Base-by-base conservation (phyloP, 805 yeast genomes). In the Tanozyma kutaoensis region DNA sequence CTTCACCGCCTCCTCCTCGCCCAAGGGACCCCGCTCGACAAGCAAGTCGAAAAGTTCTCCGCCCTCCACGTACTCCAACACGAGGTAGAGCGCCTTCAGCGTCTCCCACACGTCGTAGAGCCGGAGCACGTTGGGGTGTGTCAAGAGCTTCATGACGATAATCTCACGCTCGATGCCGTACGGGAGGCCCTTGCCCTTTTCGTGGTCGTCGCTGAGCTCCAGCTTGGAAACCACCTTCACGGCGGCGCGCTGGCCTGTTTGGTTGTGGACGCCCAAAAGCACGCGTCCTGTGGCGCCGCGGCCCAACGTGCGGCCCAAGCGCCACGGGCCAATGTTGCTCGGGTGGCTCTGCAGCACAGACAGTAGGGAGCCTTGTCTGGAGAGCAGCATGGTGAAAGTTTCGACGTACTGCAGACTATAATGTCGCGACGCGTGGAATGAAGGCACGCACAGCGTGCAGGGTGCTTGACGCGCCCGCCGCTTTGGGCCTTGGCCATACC, bases 31-130 rank as follows among this genome's bases (percentile, higher is more conserved):
- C 35, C 69, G 66, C 38, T 66, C 70, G 5, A 79, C 84, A 29
- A 80, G 55, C 34, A 74, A 63, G 42, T 80, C 91, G 39, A 80
- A 80, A 29, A 80, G 54, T 50, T 80, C 93, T 32, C 93, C 93
- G n/a, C 91, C 88, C 49, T 80, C 86, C 18, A 80, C 88, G 46
- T 78, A 80, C 46, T 80, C 93, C 27, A 80, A 54, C 11, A 80
- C 84, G 37, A 80, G 50, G 42, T 76, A 80, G 31, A 91, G 62
- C 33, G 88, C 95, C 45, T 82, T 84, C 38, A 84, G 76, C 38
- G 93, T 88, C 52, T 91, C 98, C 97, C 97, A 91, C 14, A 91
- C 98, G 46, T 91, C 98, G 48, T 85, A 91, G 22, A 91, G 61
- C 15, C 91, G 79, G 69, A 91, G 74, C 14, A 91, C 91, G 45